These are phyloP conservation scores for Mortierella sp. DNA, from an alignment of 371 early-diverging fungal genomes.

Conservation along the genomic window DNA sequence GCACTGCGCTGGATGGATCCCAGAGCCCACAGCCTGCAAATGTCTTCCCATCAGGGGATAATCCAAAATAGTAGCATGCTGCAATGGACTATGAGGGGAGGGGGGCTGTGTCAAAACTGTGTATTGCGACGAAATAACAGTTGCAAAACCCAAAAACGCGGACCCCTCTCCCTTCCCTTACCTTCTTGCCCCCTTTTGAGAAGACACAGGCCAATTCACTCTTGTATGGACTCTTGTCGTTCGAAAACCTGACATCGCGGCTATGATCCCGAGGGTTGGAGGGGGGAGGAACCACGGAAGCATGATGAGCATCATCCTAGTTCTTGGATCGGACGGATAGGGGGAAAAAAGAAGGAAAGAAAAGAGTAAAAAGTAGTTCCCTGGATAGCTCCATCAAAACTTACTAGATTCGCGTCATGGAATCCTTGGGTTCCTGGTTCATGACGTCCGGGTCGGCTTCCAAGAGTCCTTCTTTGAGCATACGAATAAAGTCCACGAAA, in stretches of 20 bases:
- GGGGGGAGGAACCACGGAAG: no score
- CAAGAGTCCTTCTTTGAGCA: conserved; percentile 56
- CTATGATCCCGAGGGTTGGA: conserved; percentile 33
- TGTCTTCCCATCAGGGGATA: conserved; percentile 56
- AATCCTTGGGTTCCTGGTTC: conserved; percentile 59
- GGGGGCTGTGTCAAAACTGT: not conserved
- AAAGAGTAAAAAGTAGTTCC: no score
- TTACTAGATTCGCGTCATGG: conserved; percentile 64
- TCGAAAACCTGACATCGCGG: conserved; percentile 69
- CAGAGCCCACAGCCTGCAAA: conserved; percentile 61
- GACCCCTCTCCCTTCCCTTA: no score
- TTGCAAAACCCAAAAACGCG: no score
- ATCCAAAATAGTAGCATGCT: conserved; percentile 61
- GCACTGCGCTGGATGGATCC: conserved; percentile 53
- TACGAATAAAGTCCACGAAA: conserved; percentile 63
- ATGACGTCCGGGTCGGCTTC: conserved; percentile 60
- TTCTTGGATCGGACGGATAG: no score
- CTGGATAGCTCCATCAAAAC: no score
- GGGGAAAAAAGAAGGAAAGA: no score
- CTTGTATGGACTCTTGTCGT: conserved; percentile 68
- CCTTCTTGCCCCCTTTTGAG: conserved; percentile 63
- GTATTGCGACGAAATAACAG: not conserved
- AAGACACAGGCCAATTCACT: conserved; percentile 57
- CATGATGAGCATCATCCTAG: no score
- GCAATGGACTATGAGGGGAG: conserved; percentile 26